Conservation (phyloP, 495 filamentous ascomycete genomes). For the Glutinoglossum americanum region DNA sequence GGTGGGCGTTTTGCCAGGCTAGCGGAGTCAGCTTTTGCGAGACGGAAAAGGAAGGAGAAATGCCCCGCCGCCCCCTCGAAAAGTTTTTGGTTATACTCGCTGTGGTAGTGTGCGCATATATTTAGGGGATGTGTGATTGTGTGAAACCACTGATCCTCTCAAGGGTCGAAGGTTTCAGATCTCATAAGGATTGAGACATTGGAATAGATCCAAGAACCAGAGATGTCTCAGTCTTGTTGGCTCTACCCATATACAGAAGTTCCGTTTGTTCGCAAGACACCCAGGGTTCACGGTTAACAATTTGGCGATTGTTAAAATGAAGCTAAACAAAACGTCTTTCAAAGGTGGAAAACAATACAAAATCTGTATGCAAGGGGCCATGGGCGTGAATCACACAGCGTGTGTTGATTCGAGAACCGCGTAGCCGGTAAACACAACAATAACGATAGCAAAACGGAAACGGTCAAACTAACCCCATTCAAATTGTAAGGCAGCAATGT, state of each 20-base stretch:
- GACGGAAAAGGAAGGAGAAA: background rate
- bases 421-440: background rate
- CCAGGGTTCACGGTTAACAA: background rate
- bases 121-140: background rate
- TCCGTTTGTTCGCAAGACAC: background rate
- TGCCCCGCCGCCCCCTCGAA: background rate
- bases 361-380: background rate
- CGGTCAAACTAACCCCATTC: conserved; percentile 40
- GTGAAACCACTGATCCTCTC: too few species aligned
- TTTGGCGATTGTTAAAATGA: background rate
- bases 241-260: too few species aligned
- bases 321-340: background rate
- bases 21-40: conserved; percentile 1
- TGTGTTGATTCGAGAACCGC: background rate
- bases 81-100: background rate
- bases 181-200: too few species aligned
- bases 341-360: background rate
- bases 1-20: conserved; percentile 73
- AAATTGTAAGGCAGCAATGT: conserved; percentile 77
- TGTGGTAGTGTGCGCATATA: background rate
- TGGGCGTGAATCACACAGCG: background rate
- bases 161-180: too few species aligned
- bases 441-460: conserved; percentile 1
- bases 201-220: too few species aligned
- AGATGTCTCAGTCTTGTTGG: too few species aligned